A percentile compares a stretch with the other conserved stretches of the same genome.
Evolutionary conservation across 139 green algal genomes (phyloP).

Genomic region (Chlamydomonas sphaeroides): DNA sequence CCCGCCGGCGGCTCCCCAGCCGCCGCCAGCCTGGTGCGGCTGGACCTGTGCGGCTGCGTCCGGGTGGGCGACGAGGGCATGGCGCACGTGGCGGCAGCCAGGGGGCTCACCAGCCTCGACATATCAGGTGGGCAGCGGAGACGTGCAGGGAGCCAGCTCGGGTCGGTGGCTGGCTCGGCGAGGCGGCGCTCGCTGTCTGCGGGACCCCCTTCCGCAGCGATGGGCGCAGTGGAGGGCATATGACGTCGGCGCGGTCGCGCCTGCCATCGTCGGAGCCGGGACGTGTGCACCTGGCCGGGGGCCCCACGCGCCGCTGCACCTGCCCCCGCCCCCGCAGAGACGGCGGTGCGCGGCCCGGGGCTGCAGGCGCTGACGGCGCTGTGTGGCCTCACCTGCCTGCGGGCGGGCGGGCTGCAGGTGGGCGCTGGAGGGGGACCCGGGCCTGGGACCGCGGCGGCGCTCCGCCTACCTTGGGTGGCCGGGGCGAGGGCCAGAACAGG

Average conservation of each 20-base stretch:
- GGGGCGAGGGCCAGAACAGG: not conserved
- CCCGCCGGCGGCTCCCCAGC: not conserved
- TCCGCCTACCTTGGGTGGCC: too few relatives aligned
- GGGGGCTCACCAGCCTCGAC: not conserved
- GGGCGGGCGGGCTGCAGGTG: constrained; percentile 22
- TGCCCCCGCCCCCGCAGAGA: constrained; percentile 13
- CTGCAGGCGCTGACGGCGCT: not conserved
- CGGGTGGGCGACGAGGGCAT: not conserved
- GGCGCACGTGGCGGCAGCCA: not conserved
- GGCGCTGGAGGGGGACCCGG: too few relatives aligned
- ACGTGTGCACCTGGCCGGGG: not conserved
- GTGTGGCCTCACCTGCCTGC: not conserved
- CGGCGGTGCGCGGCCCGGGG: not conserved
- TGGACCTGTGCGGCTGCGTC: constrained; percentile 10
- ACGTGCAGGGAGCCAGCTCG: not conserved
- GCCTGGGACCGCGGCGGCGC: too few relatives aligned
- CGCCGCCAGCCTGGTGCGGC: not conserved
- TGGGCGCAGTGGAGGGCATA: too few relatives aligned
- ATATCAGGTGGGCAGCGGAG: not conserved
- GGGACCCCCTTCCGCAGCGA: too few relatives aligned
- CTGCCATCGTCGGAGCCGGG: not conserved
- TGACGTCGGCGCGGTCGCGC: not conserved
- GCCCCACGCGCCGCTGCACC: too few relatives aligned
- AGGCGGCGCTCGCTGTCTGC: too few relatives aligned
- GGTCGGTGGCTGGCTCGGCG: too few relatives aligned